phyloP scores from a whole-genome alignment of 176 grass and related monocot genomes.

The Musa itinerans region DNA sequence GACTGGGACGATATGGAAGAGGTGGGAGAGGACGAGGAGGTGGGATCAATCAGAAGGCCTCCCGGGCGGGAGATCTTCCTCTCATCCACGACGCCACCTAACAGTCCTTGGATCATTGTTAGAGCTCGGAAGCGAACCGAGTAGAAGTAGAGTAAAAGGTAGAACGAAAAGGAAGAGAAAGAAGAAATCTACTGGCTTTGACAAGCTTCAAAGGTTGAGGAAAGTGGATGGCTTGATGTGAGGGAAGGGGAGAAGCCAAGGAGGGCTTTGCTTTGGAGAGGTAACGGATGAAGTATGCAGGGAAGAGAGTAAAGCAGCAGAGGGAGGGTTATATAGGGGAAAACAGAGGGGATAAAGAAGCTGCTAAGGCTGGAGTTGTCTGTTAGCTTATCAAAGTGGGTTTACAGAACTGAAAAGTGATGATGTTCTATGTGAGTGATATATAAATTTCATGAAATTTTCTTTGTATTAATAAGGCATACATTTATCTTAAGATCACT shows the following conservation, averaged over 20 bases:
- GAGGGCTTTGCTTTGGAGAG: no score
- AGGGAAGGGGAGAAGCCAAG: no score
- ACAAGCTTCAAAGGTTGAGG: not conserved
- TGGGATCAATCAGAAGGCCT: not conserved
- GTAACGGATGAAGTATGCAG: no score
- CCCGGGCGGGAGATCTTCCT: not conserved
- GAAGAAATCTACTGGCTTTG: not conserved
- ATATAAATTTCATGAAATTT: no score
- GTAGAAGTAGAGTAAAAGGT: not conserved
- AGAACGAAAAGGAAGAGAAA: not conserved
- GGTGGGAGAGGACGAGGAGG: not conserved
- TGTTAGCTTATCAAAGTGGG: not conserved
- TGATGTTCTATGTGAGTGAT: no score
- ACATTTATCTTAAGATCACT: no score
- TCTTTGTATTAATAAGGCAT: no score
- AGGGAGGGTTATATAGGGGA: not conserved
- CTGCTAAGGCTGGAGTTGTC: conserved; percentile 2
- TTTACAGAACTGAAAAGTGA: no score
- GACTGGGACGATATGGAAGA: not conserved
- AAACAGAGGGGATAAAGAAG: not conserved
- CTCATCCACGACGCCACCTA: conserved; percentile 8
- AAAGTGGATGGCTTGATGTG: no score
- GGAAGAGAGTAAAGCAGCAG: conserved; percentile 4
- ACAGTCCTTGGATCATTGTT: conserved; percentile 15
- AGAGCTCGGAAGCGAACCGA: not conserved